Evolutionary conservation across 2,329 filamentous ascomycete genomes (phyloP).

Genomic region (Trichoderma oligosporum): DNA sequence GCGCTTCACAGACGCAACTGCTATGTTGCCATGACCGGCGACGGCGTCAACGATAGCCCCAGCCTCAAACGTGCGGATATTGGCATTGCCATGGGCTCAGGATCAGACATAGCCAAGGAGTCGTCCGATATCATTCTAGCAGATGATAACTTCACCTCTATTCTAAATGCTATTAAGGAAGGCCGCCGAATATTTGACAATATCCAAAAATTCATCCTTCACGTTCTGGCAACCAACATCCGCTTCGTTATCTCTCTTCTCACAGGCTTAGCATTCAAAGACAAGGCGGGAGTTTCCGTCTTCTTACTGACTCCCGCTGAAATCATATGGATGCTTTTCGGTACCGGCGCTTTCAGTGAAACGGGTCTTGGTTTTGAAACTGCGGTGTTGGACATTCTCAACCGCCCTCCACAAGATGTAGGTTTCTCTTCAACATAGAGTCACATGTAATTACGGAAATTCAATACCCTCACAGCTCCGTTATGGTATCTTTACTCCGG

Average conservation of each 20-base stretch:
- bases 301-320: slow-evolving; percentile 68
- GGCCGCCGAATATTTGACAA: slow-evolving; percentile 67
- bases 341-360: slow-evolving; percentile 66
- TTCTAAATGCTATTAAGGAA: slow-evolving; percentile 53
- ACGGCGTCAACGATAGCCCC: slow-evolving; percentile 67
- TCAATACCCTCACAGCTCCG: slow-evolving; percentile 29
- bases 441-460: background rate
- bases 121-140: slow-evolving; percentile 63
- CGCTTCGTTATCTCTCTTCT: slow-evolving; percentile 64
- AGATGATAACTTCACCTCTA: slow-evolving; percentile 60
- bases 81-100: slow-evolving; percentile 67
- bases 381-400: slow-evolving; percentile 63
- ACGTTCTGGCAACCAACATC: slow-evolving; percentile 63
- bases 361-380: slow-evolving; percentile 69
- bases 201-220: slow-evolving; percentile 67
- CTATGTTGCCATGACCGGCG: slow-evolving; percentile 67
- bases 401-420: slow-evolving; percentile 59
- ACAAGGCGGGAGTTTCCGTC: slow-evolving; percentile 57
- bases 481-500: slow-evolving; percentile 59
- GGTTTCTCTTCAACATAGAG: slow-evolving; percentile 19
- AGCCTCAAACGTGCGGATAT: slow-evolving; percentile 65
- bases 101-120: slow-evolving; percentile 67
- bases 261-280: slow-evolving; percentile 66
- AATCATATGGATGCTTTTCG: slow-evolving; percentile 72
- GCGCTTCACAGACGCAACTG: slow-evolving; percentile 61